phyloP scores from a whole-genome alignment of 2,329 filamentous ascomycete genomes.

The Huntiella omanensis region DNA sequence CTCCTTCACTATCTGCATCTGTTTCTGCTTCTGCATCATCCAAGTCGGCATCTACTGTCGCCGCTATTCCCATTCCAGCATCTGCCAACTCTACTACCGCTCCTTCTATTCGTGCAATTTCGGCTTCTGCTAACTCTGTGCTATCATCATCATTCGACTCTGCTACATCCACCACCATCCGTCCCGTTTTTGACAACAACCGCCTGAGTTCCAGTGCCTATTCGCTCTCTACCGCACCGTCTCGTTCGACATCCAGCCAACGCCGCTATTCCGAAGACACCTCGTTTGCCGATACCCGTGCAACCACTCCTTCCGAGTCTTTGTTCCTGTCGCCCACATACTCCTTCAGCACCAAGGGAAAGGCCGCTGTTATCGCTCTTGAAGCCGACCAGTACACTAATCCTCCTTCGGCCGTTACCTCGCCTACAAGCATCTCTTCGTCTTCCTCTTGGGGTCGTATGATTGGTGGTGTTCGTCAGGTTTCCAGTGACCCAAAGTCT shows the following conservation, averaged over 20 bases:
- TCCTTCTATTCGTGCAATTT: conserved; percentile 9
- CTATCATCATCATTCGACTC: conserved; percentile 10
- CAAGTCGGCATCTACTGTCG: conserved; percentile 5
- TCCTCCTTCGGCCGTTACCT: conserved; percentile 9
- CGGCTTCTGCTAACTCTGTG: conserved; percentile 9
- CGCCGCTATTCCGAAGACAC: conserved; percentile 8
- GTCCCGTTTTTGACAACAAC: conserved; percentile 9
- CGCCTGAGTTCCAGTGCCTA: conserved; percentile 9
- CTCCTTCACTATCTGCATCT: conserved; percentile 1
- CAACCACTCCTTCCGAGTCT: conserved; percentile 7
- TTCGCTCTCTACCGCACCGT: conserved; percentile 5
- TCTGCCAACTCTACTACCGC: background rate
- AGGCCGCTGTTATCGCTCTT: conserved; percentile 2
- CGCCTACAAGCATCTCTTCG: conserved; percentile 18
- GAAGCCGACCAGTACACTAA: background rate
- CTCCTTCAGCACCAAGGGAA: background rate
- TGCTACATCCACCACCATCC: conserved; percentile 9
- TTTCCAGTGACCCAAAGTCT: conserved; percentile 17
- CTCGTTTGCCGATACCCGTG: conserved; percentile 3
- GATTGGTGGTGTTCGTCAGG: conserved; percentile 35
- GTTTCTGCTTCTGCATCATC: background rate
- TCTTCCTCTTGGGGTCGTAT: conserved; percentile 31
- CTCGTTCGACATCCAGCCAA: conserved; percentile 7
- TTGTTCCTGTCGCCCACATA: conserved; percentile 6
- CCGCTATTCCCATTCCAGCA: conserved; percentile 4